phyloP scores from a whole-genome alignment of 1,284 basidiomycete genomes.

The Cutaneotrichosporon mucoides region DNA sequence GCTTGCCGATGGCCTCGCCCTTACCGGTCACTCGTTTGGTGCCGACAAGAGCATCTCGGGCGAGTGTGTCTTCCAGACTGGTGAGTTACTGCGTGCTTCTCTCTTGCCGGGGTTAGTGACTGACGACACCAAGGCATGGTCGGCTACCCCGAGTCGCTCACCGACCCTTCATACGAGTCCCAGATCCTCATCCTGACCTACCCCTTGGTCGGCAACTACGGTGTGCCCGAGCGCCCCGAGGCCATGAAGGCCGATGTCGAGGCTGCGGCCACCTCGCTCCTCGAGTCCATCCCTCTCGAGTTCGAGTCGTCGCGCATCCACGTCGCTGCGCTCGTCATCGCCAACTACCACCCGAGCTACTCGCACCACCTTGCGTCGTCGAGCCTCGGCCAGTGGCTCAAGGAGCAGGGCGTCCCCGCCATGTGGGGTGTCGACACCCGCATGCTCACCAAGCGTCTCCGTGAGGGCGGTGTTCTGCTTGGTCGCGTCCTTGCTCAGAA shows the following conservation, averaged over 20 bases:
- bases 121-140: conserved; percentile 78
- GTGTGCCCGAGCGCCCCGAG: conserved; percentile 75
- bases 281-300: conserved; percentile 65
- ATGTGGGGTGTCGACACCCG: conserved; percentile 97
- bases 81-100: too few species aligned
- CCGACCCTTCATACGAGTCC: conserved; percentile 97
- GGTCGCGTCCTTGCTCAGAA: conserved; percentile 69
- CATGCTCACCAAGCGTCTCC: conserved; percentile 91
- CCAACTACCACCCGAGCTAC: conserved; percentile 91
- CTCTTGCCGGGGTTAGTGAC: too few species aligned
- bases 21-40: conserved; percentile 88
- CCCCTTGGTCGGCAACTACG: conserved; percentile 96
- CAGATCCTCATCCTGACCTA: conserved; percentile 98
- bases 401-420: conserved; percentile 91
- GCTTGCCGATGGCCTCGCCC: conserved; percentile 84
- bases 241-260: conserved; percentile 44
- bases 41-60: conserved; percentile 89
- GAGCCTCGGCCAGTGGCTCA: conserved; percentile 86
- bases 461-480: conserved; percentile 90
- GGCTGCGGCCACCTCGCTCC: conserved; percentile 38
- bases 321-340: conserved; percentile 84
- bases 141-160: conserved; percentile 96
- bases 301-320: conserved; percentile 97
- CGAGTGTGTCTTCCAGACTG: conserved; percentile 99
- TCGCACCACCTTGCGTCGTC: conserved; percentile 91